Base-by-base conservation (phyloP, 164 flowering plant species). In the Saururus chinensis region DNA sequence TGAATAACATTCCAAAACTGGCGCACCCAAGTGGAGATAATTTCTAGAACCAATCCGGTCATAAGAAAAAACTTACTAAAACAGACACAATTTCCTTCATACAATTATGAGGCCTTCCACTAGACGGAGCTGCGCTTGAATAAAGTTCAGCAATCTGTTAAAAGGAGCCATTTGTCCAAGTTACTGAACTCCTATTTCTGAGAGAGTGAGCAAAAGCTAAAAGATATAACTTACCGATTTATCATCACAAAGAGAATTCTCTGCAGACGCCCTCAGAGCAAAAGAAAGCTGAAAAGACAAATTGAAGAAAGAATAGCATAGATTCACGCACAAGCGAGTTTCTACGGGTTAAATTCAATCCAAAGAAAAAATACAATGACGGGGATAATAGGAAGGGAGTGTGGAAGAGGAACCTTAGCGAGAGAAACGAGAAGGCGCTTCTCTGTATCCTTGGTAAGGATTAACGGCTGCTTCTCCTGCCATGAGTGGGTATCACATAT, bases 401-500 rank as follows among this genome's bases (percentile, higher is more conserved):
- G 37, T 2, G 37, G 37, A 30, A 19, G 10, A 24, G 26, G 13
- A 16, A 81, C 89, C 86, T 81, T 78, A 49, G 90, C 77, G 56
- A 87, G 85, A 30, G 77, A 58, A 5, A 84, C 59, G 1, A 90
- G 74, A 71, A 87, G 73, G 40, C 73, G 53, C 22, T 74, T 79
- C 79, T 87, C 92, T 21, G 61, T 58, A 26, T 71, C 80, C 62
- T 74, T 66, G 56, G 69, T 66, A 12, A 71, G 7, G 0, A 70
- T 56, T 64, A 60, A 35, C 1, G 57, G 45, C 11, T 41, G 68
- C 4, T 8, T 30, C 60, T 75, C 81, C 83, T 73, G 72, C 40
- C 64, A 23, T 4, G 24, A 42, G 11, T 7, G 14, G 17, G 14
- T 10, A 45, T 45, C 4, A 45, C 14, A 25, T 1, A 35, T 19